These are phyloP conservation scores for Chlamydomonas reinhardtii DNA, from an alignment of 163 green algal species.

Conservation along the genomic window DNA sequence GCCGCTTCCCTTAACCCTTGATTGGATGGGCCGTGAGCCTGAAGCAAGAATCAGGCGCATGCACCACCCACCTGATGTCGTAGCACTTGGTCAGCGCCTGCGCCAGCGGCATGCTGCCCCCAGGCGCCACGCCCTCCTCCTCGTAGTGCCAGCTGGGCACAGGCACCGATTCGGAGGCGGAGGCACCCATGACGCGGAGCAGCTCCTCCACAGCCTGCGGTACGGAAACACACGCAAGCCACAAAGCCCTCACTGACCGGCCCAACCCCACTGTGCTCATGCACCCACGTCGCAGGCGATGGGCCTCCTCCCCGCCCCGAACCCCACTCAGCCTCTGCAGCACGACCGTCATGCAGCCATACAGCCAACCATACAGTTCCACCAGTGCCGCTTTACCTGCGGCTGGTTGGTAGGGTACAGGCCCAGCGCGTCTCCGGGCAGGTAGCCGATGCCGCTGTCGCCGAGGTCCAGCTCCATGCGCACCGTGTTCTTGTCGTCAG, in stretches of 20 bases:
- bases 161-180: slow-evolving; percentile 52
- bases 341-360: too few relatives aligned
- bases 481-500: slow-evolving; percentile 74
- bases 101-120: slow-evolving; percentile 59
- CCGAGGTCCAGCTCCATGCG: slow-evolving; percentile 68
- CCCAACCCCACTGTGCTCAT: too few relatives aligned
- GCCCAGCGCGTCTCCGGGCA: slow-evolving; percentile 84
- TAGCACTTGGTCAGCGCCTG: slow-evolving; percentile 77
- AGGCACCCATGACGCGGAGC: slow-evolving; percentile 57
- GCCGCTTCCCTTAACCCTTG: too few relatives aligned
- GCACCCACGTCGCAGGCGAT: too few relatives aligned
- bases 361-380: too few relatives aligned
- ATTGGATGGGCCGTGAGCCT: too few relatives aligned
- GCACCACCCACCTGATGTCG: slow-evolving; percentile 68
- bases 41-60: too few relatives aligned
- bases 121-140: not conserved
- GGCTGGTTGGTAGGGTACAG: slow-evolving; percentile 78
- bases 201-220: slow-evolving; percentile 81
- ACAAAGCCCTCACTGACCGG: too few relatives aligned
- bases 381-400: slow-evolving; percentile 31
- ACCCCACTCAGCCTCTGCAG: too few relatives aligned
- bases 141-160: slow-evolving; percentile 81
- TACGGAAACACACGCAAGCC: too few relatives aligned
- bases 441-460: slow-evolving; percentile 76
- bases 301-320: too few relatives aligned